Base-by-base conservation (phyloP, 176 grass and related monocot species). In the Aegilops bicornis region DNA sequence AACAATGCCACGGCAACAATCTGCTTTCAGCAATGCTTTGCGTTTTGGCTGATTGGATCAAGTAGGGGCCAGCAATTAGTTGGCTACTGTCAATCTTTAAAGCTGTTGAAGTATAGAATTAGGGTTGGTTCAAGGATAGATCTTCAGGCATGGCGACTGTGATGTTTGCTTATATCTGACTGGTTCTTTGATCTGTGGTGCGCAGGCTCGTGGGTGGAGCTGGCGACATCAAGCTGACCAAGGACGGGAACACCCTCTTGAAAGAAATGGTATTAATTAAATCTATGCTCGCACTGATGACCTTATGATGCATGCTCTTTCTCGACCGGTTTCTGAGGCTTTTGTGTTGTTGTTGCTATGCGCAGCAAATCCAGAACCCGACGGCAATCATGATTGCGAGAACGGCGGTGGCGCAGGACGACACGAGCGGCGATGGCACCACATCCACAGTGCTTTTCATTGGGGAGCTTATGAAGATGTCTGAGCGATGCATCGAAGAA, bases 371-470 rank as follows among this genome's bases (percentile, higher is more conserved):
- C 66, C 94, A 99, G 77, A 99, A 99, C 80, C 97, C 94, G 22
- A 96, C 97, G 2, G 97, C 97, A 10, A 99, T 99, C 78, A 98
- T 98, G 96, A 98, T 98, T 64, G 96, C 96, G 2, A 92, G 96
- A 78, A 98, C 96, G 3, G 93, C 96, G 0, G 93, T 96, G 3
- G 96, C 96, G 42, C 93, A 94, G 71, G 97, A 98, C 43, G 97
- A 98, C 33, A 84, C 82, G 0, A 96, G 92, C 24, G 97, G 97
- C 9, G 97, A 98, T 10, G 97, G 97, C 69, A 98, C 97, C 1
- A 98, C 97, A 22, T 98, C 97, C 42, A 98, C 92, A 7, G 97
- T 98, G 62, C 88, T 98, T 59, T 98, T 98, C 79, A 98, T 98
- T 7, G 97, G 97, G 56, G 93, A 98, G 56, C 85, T 98, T 40